phyloP scores from a whole-genome alignment of 1,284 basidiomycete genomes.

The Thelephora terrestris region DNA sequence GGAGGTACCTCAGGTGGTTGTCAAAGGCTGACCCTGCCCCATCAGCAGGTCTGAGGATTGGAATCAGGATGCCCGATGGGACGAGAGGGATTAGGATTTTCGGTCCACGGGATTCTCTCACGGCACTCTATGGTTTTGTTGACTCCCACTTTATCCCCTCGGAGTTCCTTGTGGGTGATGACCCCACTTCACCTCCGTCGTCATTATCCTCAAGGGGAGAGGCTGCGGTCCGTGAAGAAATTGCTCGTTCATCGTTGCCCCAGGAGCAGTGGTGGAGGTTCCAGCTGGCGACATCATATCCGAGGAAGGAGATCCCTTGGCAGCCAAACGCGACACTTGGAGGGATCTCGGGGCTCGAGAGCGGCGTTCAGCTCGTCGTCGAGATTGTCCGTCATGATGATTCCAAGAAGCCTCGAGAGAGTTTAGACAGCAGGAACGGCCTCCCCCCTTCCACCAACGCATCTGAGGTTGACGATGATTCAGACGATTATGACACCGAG shows the following conservation, averaged over 20 bases:
- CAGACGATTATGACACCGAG: background rate
- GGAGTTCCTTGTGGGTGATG: slow-evolving; percentile 25
- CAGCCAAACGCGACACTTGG: slow-evolving; percentile 29
- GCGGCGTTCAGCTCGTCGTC: slow-evolving; percentile 63
- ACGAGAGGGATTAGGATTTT: slow-evolving; percentile 51
- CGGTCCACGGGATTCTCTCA: slow-evolving; percentile 38
- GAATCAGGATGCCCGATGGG: slow-evolving; percentile 60
- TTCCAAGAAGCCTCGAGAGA: slow-evolving; percentile 5
- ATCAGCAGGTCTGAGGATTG: slow-evolving; percentile 39
- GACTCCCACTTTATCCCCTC: slow-evolving; percentile 42
- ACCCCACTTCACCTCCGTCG: slow-evolving; percentile 32
- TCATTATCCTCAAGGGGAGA: slow-evolving; percentile 18
- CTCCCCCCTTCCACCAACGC: too few species aligned
- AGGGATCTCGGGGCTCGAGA: slow-evolving; percentile 43
- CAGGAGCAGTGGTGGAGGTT: slow-evolving; percentile 61
- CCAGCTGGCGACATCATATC: slow-evolving; percentile 59
- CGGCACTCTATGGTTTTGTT: slow-evolving; percentile 59
- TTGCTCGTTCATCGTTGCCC: slow-evolving; percentile 20
- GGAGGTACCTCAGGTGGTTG: slow-evolving; percentile 36
- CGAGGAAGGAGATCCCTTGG: slow-evolving; percentile 56
- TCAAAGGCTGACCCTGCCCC: slow-evolving; percentile 27
- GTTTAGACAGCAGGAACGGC: background rate
- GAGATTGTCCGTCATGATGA: slow-evolving; percentile 32
- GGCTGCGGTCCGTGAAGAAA: slow-evolving; percentile 30
- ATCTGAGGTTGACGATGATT: background rate